Conservation (phyloP, 768 basidiomycete species). For the Phaeotremella skinneri region DNA sequence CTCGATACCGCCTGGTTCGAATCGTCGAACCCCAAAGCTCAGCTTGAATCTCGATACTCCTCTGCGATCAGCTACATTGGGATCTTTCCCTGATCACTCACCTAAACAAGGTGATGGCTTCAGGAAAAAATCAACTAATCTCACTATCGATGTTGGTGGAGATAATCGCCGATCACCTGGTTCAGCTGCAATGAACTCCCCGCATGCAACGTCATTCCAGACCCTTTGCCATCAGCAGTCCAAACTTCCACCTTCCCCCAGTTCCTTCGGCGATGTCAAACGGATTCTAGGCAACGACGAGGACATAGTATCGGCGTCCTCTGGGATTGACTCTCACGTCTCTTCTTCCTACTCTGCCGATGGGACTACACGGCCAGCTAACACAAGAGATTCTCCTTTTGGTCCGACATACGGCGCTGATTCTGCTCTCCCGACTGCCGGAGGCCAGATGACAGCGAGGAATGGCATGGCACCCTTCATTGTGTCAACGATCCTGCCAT, state of each 20-base stretch:
- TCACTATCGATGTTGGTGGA: constrained; percentile 3
- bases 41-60: constrained; percentile 38
- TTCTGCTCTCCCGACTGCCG: background rate
- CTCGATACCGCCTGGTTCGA: constrained; percentile 17
- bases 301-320: constrained; percentile 3
- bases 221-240: constrained; percentile 29
- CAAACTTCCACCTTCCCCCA: constrained; percentile 38
- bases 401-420: constrained; percentile 3
- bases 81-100: constrained; percentile 20
- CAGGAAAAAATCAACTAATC: background rate
- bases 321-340: constrained; percentile 2
- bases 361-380: background rate
- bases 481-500: constrained; percentile 87
- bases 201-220: constrained; percentile 27
- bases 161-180: constrained; percentile 8
- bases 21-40: constrained; percentile 34
- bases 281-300: constrained; percentile 42
- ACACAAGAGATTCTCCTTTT: background rate
- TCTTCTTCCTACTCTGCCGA: constrained; percentile 2
- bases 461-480: constrained; percentile 57
- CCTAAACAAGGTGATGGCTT: background rate
- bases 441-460: constrained; percentile 9
- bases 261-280: constrained; percentile 31
- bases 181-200: constrained; percentile 7
- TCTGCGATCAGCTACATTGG: constrained; percentile 27